Conservation (phyloP, 2,329 filamentous ascomycete genomes). For the Rhynchosporium secalis region DNA sequence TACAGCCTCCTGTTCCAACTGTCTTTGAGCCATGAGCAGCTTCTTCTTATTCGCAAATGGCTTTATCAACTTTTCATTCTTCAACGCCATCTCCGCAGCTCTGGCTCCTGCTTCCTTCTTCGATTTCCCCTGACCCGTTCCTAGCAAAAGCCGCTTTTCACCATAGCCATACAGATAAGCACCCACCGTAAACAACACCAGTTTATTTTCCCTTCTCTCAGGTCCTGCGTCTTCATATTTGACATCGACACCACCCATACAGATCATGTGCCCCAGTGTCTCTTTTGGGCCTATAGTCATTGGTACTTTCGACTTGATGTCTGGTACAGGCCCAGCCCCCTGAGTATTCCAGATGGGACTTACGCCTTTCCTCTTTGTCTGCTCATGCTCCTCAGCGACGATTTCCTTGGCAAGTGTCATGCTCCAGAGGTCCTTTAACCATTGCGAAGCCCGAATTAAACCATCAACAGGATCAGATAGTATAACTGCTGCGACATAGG, state of each 20-base stretch:
- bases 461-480: conserved; percentile 66
- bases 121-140: conserved; percentile 60
- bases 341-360: conserved; percentile 37
- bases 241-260: conserved; percentile 55
- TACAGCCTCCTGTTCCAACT: conserved; percentile 32
- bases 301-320: not conserved
- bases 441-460: conserved; percentile 59
- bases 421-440: conserved; percentile 76
- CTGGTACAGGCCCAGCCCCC: conserved; percentile 23
- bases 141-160: conserved; percentile 61
- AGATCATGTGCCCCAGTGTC: conserved; percentile 51
- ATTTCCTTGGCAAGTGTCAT: conserved; percentile 60
- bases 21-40: conserved; percentile 44
- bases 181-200: conserved; percentile 62
- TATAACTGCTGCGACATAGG: conserved; percentile 80
- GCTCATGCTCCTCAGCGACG: conserved; percentile 39
- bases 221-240: conserved; percentile 59
- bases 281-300: conserved; percentile 51
- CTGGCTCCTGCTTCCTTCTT: conserved; percentile 70
- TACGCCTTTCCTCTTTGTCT: conserved; percentile 21
- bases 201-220: conserved; percentile 51
- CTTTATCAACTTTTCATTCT: conserved; percentile 61
- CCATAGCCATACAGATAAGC: conserved; percentile 70
- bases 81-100: conserved; percentile 64
- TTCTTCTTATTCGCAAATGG: conserved; percentile 49